Evolutionary conservation across 1,284 basidiomycete genomes (phyloP), one percentile per base, ranked within the genome.

Genomic region (Malassezia pachydermatis): DNA sequence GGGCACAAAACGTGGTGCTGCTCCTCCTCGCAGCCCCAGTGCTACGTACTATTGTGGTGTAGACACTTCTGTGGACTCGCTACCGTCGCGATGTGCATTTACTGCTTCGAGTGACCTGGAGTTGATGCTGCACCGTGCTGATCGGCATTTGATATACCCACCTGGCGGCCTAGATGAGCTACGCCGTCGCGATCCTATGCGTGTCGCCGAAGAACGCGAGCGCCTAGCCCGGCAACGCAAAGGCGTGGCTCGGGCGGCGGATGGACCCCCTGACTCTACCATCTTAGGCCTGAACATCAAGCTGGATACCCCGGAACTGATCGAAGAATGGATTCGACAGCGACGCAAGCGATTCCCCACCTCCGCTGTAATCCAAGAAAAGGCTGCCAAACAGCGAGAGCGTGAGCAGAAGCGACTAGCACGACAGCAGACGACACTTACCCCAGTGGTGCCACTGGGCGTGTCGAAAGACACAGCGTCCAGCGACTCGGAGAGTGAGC

Each of bases 311-410:
- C 67, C 67, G 2, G 62, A 66, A 45, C 58, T 71, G 17, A 55
- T 70, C 24, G 57, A 54, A n/a, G 58, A 70, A 30, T 71, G 68
- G 68, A 60, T 66, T 35, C 51, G 45, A n/a, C 65, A 71, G 45
- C 53, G 68, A 14, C 60, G 61, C 39, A 71, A 71, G 38, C 54
- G 68, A 23, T 71, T 61, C 58, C 68, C 68, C 0, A 68, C 60
- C 0, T 51, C 50, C 9, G 40, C 48, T 0, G 59, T 61, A 9
- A 59, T 71, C 3, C 54, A 57, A 41, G 42, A 64, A 41, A 69
- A 69, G 42, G 27, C 46, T 33, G 42, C 42, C 16, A 60, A 68
- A 44, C 23, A 37, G 29, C 41, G 35, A 53, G 10, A 54, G 55
- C 37, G 54, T 52, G 32, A 17, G 36, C 27, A 58, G 57, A 34